These are phyloP conservation scores for Rhodofomes roseus DNA, from an alignment of 1,284 basidiomycete species.

Conservation along the genomic window DNA sequence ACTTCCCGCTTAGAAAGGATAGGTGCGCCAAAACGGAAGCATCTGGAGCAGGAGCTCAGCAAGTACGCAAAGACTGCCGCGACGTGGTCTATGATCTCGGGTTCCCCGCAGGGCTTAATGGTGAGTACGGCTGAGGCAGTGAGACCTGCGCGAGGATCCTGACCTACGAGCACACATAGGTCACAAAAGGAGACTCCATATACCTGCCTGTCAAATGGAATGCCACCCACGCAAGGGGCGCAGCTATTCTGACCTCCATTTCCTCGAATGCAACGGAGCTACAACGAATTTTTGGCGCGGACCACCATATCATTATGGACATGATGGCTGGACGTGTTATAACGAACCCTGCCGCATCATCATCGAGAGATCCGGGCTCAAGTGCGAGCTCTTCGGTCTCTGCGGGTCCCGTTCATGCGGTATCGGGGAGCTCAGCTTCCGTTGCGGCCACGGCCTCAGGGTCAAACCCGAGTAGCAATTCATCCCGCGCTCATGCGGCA, in stretches of 20 bases:
- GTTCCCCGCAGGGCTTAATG: background rate
- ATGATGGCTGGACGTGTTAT: background rate
- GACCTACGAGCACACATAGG: background rate
- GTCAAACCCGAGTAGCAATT: too few relatives aligned
- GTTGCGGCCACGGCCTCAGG: too few relatives aligned
- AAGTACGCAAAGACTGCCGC: background rate
- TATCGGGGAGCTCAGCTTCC: too few relatives aligned
- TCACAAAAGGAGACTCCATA: background rate
- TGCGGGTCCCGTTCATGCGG: too few relatives aligned
- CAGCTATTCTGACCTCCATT: constrained; percentile 3
- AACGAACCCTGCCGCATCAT: background rate
- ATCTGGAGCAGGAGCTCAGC: background rate
- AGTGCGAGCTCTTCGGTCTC: too few relatives aligned
- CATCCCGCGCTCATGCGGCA: too few relatives aligned
- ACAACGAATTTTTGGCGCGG: background rate
- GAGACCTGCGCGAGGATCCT: background rate
- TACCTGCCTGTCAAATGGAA: background rate
- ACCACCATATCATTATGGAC: background rate
- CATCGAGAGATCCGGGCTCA: too few relatives aligned
- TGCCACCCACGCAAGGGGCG: background rate
- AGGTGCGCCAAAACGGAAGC: background rate
- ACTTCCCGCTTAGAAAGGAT: background rate
- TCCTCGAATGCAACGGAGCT: constrained; percentile 2
- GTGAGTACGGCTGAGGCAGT: background rate
- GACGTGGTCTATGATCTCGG: background rate